Evolutionary conservation across 2,329 filamentous ascomycete species (phyloP), one percentile per base, ranked within the genome.

Genomic region (Trichoderma polysporum): DNA sequence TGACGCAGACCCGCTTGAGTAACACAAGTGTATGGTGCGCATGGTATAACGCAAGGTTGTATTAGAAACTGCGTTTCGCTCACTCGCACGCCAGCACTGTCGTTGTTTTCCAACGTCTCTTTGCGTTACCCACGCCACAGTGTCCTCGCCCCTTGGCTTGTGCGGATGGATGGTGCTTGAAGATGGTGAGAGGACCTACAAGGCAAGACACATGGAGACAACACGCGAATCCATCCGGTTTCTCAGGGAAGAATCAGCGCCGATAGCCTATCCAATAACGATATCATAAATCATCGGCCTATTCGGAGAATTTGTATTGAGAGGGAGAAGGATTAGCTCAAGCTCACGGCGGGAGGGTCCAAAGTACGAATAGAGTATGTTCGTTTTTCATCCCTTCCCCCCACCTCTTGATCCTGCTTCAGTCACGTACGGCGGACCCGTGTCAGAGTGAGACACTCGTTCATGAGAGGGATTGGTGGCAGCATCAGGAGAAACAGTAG

Each of bases 371-470:
- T 45, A 17, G 3, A 12, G 35, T 13, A 12, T 19, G 37, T 12
- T 33, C 10, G 41, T 25, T 45, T 27, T 10, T 25, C 37, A 31
- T 56, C 60, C 59, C 59, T 53, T 41, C 12, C 59, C 59, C n/a
- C 59, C 60, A 35, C 60, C 27, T 33, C 37, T 19, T n/a, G 29
- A 19, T 45, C 60, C 50, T 39, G 31, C 12, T 9, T 35, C 47
- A 22, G 27, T 45, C 60, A 45, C 37, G 49, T 29, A 53, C 50
- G 37, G 49, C 15, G 37, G 49, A 54, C 37, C 27, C 47, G 60
- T 63, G 60, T 63, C 50, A 63, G 50, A 29, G 49, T 63, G 27
- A 63, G 60, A 63, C 60, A 63, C 33, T 31, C 5, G 25, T 19
- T 27, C 47, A 62, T 31, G 2, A 39, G 19, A 52, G 59, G n/a